Conservation (phyloP, 306 rosid species). For the Lathyrus sativus region DNA sequence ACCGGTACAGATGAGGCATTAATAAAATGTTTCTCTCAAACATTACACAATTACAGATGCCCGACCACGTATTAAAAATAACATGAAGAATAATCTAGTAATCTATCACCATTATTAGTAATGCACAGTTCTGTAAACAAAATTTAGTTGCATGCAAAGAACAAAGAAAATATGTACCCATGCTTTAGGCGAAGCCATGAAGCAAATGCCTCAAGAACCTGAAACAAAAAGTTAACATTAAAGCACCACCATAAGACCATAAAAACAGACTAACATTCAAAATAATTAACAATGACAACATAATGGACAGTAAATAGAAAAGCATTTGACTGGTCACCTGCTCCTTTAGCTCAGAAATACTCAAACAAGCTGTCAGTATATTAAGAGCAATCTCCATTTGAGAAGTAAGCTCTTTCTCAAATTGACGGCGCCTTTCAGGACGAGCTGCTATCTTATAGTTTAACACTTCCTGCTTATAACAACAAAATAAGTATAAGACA, state of each 20-base stretch:
- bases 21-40: slow-evolving; percentile 25
- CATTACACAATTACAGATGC: slow-evolving; percentile 21
- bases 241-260: slow-evolving; percentile 35
- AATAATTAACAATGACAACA: slow-evolving; percentile 36
- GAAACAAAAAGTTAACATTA: slow-evolving; percentile 46
- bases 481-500: slow-evolving; percentile 36
- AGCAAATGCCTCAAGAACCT: slow-evolving; percentile 99
- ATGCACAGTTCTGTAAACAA: slow-evolving; percentile 20
- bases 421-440: slow-evolving; percentile 96
- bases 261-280: slow-evolving; percentile 14
- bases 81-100: slow-evolving; percentile 22
- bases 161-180: slow-evolving; percentile 63
- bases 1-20: slow-evolving; percentile 2
- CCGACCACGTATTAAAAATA: slow-evolving; percentile 16
- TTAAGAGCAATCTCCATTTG: slow-evolving; percentile 91
- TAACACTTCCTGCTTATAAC: slow-evolving; percentile 75
- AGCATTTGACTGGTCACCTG: slow-evolving; percentile 56
- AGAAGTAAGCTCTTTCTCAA: slow-evolving; percentile 92
- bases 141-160: slow-evolving; percentile 24
- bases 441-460: slow-evolving; percentile 98
- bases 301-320: slow-evolving; percentile 14
- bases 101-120: slow-evolving; percentile 8
- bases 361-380: slow-evolving; percentile 89
- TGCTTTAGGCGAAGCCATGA: slow-evolving; percentile 99
- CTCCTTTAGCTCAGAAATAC: slow-evolving; percentile 92